A percentile compares a stretch with the other conserved stretches of the same genome.
These are phyloP conservation scores for Talaromyces sp. DNA, from an alignment of 2,329 filamentous ascomycete species.

Conservation along the genomic window DNA sequence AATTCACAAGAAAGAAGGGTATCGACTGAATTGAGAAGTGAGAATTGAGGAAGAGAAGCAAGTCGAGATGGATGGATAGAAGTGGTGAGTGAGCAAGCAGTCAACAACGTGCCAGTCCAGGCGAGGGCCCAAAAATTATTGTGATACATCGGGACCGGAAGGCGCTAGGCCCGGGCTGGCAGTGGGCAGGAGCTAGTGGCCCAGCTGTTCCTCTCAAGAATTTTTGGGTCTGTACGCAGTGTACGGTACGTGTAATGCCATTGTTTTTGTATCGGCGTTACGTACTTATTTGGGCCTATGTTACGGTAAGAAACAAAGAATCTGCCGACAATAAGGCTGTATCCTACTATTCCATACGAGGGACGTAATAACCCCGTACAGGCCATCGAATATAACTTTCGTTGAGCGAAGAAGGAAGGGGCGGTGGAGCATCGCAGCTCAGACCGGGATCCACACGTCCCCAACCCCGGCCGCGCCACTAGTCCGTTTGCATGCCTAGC, in stretches of 20 bases:
- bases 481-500: neutral
- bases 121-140: constrained; percentile 11
- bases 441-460: constrained; percentile 11
- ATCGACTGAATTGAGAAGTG: neutral
- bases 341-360: neutral
- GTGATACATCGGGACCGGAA: constrained; percentile 13
- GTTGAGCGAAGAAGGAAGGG: constrained; percentile 14
- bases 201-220: neutral
- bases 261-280: constrained; percentile 2
- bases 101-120: constrained; percentile 4
- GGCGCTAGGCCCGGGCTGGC: neutral
- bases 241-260: neutral
- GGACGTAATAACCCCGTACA: neutral
- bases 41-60: neutral
- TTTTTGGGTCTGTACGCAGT: neutral
- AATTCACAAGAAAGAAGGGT: neutral
- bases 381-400: constrained; percentile 1
- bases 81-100: neutral
- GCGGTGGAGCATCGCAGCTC: constrained; percentile 10
- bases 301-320: constrained; percentile 5
- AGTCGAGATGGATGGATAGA: neutral
- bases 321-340: neutral
- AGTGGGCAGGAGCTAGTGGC: neutral
- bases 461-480: constrained; percentile 1
- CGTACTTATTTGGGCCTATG: neutral